Percentiles rank a stretch among this genome's conserved stretches.
Conservation (phyloP, 2,329 filamentous ascomycete genomes). For the Pseudogymnoascus sp. region DNA sequence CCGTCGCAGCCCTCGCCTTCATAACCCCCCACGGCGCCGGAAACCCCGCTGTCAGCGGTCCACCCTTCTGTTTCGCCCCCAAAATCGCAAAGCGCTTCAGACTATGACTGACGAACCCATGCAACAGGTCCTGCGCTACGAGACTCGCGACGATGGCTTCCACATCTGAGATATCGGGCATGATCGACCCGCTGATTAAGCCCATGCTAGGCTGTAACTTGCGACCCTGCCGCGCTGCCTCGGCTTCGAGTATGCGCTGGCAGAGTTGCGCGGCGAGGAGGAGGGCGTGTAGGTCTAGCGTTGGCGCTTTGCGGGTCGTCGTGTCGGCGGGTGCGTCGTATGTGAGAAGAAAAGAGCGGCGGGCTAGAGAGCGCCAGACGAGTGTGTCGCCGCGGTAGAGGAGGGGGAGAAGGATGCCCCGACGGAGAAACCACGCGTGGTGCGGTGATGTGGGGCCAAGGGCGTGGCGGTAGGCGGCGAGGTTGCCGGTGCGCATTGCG, state of each 20-base stretch:
- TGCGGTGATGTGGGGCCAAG: slow-evolving; percentile 49
- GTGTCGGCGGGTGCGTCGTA: slow-evolving; percentile 61
- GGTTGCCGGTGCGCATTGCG: slow-evolving; percentile 68
- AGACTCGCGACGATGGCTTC: slow-evolving; percentile 72
- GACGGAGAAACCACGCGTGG: slow-evolving; percentile 68
- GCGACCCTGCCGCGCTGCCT: slow-evolving; percentile 33
- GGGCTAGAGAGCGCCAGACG: slow-evolving; percentile 76
- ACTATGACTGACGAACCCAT: slow-evolving; percentile 76
- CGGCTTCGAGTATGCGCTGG: slow-evolving; percentile 52
- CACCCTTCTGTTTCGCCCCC: slow-evolving; percentile 62
- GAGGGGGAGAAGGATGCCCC: slow-evolving; percentile 69
- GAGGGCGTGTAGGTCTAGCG: slow-evolving; percentile 66
- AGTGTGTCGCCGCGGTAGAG: slow-evolving; percentile 72
- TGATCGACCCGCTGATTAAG: slow-evolving; percentile 57
- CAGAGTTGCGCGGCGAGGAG: slow-evolving; percentile 57
- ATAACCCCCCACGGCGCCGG: slow-evolving; percentile 68
- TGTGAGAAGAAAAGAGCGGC: slow-evolving; percentile 70
- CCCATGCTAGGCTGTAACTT: slow-evolving; percentile 52
- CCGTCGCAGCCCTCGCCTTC: slow-evolving; percentile 50
- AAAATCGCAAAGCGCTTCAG: slow-evolving; percentile 75
- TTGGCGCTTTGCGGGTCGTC: slow-evolving; percentile 59
- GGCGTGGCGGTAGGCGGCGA: slow-evolving; percentile 65
- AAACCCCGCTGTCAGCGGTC: slow-evolving; percentile 65
- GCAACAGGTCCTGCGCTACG: slow-evolving; percentile 72
- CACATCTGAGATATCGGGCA: slow-evolving; percentile 57